A percentile compares a stretch with the other conserved stretches of the same genome.
These are phyloP conservation scores for Pleurotus giganteus DNA, from an alignment of 768 basidiomycete species.

Conservation along the genomic window DNA sequence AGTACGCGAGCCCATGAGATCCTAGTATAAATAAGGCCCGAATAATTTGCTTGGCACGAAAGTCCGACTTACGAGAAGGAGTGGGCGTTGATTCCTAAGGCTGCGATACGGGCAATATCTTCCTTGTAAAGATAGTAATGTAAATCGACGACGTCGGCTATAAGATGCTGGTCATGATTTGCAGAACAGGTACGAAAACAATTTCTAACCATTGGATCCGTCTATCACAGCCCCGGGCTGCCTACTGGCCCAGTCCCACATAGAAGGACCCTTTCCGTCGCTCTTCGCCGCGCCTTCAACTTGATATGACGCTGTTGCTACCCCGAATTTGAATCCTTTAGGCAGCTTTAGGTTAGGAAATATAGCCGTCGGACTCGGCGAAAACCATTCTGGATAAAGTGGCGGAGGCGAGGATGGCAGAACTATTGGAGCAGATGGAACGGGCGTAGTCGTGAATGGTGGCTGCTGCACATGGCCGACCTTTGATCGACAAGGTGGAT, in stretches of 20 bases:
- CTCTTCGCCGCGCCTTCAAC: conserved; percentile 51
- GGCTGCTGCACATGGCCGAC: conserved; percentile 42
- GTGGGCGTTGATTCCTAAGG: conserved; percentile 50
- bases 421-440: conserved; percentile 33
- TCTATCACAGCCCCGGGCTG: conserved; percentile 40
- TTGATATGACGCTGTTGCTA: conserved; percentile 52
- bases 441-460: conserved; percentile 43
- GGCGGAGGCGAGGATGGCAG: conserved; percentile 43
- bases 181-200: background rate
- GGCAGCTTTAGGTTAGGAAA: conserved; percentile 44
- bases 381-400: conserved; percentile 45
- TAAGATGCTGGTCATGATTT: background rate
- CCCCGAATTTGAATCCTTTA: conserved; percentile 47
- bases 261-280: conserved; percentile 46
- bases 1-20: conserved; percentile 52
- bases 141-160: conserved; percentile 46
- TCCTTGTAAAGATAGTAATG: conserved; percentile 55
- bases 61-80: conserved; percentile 44
- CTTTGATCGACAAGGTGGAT: conserved; percentile 18
- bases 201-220: conserved; percentile 37
- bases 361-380: conserved; percentile 40
- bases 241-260: conserved; percentile 50
- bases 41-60: background rate
- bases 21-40: conserved; percentile 19
- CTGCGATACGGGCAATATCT: conserved; percentile 46